Base-by-base conservation (phyloP, 148 eudicot species). In the Amaranthus cruentus region DNA sequence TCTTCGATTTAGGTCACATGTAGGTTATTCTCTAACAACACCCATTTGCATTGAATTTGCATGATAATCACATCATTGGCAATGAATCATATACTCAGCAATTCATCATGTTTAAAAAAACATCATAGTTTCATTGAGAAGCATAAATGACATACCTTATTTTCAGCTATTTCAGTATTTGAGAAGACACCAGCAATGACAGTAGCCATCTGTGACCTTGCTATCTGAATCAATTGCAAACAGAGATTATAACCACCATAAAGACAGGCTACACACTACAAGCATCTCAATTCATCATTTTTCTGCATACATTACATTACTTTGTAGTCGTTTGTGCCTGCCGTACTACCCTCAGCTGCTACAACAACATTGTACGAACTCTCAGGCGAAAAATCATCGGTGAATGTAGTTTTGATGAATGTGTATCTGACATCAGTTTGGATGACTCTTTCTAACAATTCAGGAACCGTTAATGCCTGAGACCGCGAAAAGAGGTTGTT, bases 261-360 rank as follows among this genome's bases (percentile, higher is more conserved):
- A 28, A 61, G 54, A 62, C 18, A 70, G 50, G 55, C 13, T n/a
- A 74, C 5, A 14, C 47, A 57, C 56, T 21, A 78, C 55, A 62
- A 18, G 67, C 63, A 73, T 13, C 52, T 46, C 28, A 66, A 47
- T 57, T 4, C 57, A 13, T 77, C 88, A 88, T 89, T 78, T 64
- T 60, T 78, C 70, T 51, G 83, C 88, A 89, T 91, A 91, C 98
- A 87, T 95, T 90, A 90, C 96, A 95, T 92, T 95, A 95, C 99
- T 95, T 95, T 95, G 91, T 84, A 92, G 97, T 90, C 99, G 91
- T 79, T 82, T 66, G 77, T 86, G 70, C 70, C 87, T 52, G 66
- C 71, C 38, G 38, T 28, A 69, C 78, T 88, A 69, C 92, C 91
- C 75, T 95, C 99, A 47, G 93, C 86, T 15, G 94, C 85, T 63